A percentile compares a stretch with the other conserved stretches of the same genome.
Conservation (phyloP, 257 asterid species). For the Voacanga thouarsii region DNA sequence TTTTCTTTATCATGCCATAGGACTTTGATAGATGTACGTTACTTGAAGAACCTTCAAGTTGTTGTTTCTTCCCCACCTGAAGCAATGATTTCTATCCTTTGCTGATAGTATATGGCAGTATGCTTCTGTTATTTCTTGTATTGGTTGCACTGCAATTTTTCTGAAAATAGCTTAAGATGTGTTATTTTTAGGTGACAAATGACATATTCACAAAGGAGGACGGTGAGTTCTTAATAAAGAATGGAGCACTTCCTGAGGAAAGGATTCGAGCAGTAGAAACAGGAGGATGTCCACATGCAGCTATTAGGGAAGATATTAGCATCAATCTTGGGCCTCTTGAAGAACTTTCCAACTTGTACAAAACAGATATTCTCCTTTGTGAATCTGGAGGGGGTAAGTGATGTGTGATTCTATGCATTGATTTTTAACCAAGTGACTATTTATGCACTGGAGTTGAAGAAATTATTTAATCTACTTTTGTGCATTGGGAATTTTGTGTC, state of each 20-base stretch:
- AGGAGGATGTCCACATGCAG: slow-evolving; percentile 98
- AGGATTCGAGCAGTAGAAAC: slow-evolving; percentile 97
- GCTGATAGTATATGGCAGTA: not conserved
- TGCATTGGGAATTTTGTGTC: not conserved
- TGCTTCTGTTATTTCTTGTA: not conserved
- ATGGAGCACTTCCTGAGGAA: slow-evolving; percentile 93
- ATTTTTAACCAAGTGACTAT: not conserved
- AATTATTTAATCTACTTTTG: not conserved
- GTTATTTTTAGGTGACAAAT: slow-evolving; percentile 64
- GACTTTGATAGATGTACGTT: not conserved
- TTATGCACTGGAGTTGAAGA: not conserved
- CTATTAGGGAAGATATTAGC: slow-evolving; percentile 93
- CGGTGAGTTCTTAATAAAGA: slow-evolving; percentile 89
- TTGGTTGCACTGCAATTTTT: not conserved
- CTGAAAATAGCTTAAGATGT: not conserved
- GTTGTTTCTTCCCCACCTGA: not conserved
- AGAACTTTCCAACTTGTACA: slow-evolving; percentile 84
- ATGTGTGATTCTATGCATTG: not conserved
- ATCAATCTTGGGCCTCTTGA: slow-evolving; percentile 92
- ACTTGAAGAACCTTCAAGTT: not conserved
- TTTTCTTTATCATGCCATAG: not conserved
- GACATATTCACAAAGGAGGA: slow-evolving; percentile 98
- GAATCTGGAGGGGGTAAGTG: slow-evolving; percentile 94
- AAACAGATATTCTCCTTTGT: slow-evolving; percentile 87
- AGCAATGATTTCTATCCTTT: not conserved